Conservation (phyloP, 140 eudicot genomes). For the Anethum foeniculum region DNA sequence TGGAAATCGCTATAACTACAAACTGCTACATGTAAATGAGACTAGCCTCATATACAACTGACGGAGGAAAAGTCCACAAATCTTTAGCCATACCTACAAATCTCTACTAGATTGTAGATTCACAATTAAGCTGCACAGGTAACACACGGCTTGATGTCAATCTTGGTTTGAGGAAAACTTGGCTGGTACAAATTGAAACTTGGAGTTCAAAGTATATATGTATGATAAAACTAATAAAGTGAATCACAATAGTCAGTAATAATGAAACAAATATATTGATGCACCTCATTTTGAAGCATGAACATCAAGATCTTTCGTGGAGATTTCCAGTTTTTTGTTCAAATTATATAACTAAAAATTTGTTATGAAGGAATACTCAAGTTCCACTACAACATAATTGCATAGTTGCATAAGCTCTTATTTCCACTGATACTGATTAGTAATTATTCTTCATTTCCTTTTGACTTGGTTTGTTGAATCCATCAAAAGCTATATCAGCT, state of each 20-base stretch:
- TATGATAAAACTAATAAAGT: not conserved
- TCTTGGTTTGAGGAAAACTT: too few relatives aligned
- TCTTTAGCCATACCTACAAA: too few relatives aligned
- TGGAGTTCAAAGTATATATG: not conserved
- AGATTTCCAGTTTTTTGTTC: not conserved
- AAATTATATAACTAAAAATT: too few relatives aligned
- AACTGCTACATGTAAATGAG: too few relatives aligned
- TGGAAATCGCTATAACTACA: too few relatives aligned
- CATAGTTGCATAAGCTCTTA: not conserved
- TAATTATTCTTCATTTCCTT: not conserved
- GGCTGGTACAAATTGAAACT: too few relatives aligned
- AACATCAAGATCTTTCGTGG: not conserved
- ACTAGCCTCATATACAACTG: too few relatives aligned
- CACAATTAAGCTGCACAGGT: too few relatives aligned
- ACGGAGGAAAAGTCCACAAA: too few relatives aligned
- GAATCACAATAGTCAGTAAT: not conserved
- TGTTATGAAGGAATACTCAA: too few relatives aligned
- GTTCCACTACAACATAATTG: not conserved
- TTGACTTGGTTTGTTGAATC: slow-evolving; percentile 47
- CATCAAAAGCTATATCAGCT: slow-evolving; percentile 37
- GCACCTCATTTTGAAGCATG: not conserved
- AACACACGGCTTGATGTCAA: too few relatives aligned
- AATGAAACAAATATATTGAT: not conserved
- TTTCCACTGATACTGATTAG: not conserved
- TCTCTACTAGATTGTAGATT: too few relatives aligned